Percentiles rank a stretch among this genome's conserved stretches.
These are phyloP conservation scores for Phytophthora vignae DNA, from an alignment of 352 stramenopile genomes.

Conservation along the genomic window DNA sequence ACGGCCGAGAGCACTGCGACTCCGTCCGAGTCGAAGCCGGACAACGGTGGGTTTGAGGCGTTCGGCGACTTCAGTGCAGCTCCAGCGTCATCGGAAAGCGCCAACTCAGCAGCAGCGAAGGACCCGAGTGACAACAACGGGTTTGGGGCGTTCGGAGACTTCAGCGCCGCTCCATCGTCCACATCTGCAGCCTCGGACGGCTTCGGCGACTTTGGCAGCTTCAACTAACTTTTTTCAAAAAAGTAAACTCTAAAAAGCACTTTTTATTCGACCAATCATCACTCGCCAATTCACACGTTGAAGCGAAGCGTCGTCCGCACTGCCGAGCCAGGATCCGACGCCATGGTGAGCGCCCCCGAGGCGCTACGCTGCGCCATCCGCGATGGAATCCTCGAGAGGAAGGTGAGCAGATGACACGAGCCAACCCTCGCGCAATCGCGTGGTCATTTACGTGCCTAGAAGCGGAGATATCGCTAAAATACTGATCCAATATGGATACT, in stretches of 20 bases:
- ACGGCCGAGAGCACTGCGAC: conserved; percentile 7
- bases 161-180: conserved; percentile 30
- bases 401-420: conserved; percentile 30
- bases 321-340: conserved; percentile 15
- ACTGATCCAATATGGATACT: background rate
- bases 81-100: conserved; percentile 9
- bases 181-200: conserved; percentile 8
- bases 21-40: conserved; percentile 2
- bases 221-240: conserved; percentile 39
- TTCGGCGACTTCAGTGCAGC: conserved; percentile 35
- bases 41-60: conserved; percentile 27
- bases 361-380: conserved; percentile 62
- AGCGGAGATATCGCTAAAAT: conserved; percentile 17
- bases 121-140: conserved; percentile 14
- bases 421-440: background rate
- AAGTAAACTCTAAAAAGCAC: conserved; percentile 32
- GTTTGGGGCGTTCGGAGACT: conserved; percentile 34
- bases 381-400: conserved; percentile 72
- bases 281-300: conserved; percentile 16
- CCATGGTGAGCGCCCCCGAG: conserved; percentile 76
- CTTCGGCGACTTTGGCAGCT: conserved; percentile 30
- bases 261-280: conserved; percentile 3
- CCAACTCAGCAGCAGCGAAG: conserved; percentile 15
- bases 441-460: conserved; percentile 2
- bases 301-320: conserved; percentile 40